These are phyloP conservation scores for Phytopythium boreale DNA, from an alignment of 352 stramenopile species.

Conservation along the genomic window DNA sequence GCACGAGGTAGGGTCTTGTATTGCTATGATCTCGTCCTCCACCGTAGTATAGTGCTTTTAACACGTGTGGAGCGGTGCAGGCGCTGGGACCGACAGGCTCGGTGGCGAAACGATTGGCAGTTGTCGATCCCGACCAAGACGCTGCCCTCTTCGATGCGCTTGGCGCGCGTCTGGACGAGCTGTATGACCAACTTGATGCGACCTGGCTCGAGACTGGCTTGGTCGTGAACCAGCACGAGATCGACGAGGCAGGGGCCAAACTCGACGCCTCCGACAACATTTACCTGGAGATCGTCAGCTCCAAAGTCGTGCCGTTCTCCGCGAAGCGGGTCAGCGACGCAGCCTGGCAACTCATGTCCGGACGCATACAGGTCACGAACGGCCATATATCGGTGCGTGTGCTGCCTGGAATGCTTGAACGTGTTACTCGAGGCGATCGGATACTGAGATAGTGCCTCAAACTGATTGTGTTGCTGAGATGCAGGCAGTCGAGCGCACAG, in stretches of 20 bases:
- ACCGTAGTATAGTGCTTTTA: neutral
- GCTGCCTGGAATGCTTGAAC: neutral
- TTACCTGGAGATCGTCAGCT: constrained; percentile 19
- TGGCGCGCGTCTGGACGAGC: constrained; percentile 5
- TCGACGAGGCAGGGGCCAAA: constrained; percentile 15
- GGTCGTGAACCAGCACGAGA: constrained; percentile 6
- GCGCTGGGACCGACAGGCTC: neutral
- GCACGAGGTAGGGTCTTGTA: constrained; percentile 1
- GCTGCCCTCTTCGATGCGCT: constrained; percentile 8
- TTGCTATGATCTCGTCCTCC: no score
- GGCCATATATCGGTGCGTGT: constrained; percentile 9
- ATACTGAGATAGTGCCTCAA: no score
- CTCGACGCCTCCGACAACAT: constrained; percentile 9
- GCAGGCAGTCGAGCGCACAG: constrained; percentile 19
- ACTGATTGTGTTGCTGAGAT: neutral
- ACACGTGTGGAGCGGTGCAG: neutral
- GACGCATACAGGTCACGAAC: constrained; percentile 6
- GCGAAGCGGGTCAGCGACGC: constrained; percentile 9
- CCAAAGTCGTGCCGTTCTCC: constrained; percentile 17
- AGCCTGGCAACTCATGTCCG: constrained; percentile 11
- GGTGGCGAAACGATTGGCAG: constrained; percentile 4
- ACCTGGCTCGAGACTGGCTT: constrained; percentile 15
- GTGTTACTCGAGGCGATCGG: no score
- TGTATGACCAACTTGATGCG: constrained; percentile 13
- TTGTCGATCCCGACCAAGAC: neutral